phyloP scores from a whole-genome alignment of 352 stramenopile species.

The Pythium vanterpoolii region DNA sequence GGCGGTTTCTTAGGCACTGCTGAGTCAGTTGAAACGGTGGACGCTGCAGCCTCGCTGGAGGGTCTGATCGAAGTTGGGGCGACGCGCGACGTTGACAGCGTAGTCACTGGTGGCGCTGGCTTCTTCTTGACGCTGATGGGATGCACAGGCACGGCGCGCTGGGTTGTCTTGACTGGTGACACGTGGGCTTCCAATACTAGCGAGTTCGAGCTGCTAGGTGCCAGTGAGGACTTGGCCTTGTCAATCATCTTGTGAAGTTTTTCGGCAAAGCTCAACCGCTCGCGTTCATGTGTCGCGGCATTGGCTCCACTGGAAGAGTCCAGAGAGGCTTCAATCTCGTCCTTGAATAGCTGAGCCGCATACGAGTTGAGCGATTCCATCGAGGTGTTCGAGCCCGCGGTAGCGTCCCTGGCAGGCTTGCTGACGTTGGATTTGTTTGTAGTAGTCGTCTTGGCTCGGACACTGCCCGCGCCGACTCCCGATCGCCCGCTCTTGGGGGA shows the following conservation, averaged over 20 bases:
- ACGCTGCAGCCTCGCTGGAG: neutral
- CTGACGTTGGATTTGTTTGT: neutral
- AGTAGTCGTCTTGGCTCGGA: constrained; percentile 14
- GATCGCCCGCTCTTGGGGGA: constrained; percentile 9
- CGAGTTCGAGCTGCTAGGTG: constrained; percentile 16
- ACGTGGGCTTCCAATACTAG: neutral
- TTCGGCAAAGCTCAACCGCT: constrained; percentile 76
- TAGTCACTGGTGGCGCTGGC: neutral
- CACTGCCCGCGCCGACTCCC: neutral
- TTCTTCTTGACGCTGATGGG: no score
- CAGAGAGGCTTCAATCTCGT: constrained; percentile 23
- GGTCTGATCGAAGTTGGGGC: constrained; percentile 9
- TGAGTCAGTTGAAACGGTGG: neutral
- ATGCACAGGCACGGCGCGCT: no score
- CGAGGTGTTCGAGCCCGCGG: constrained; percentile 20
- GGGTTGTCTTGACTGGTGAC: constrained; percentile 5
- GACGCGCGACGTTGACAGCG: constrained; percentile 3
- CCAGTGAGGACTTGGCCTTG: constrained; percentile 66
- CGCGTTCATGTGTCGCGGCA: constrained; percentile 30
- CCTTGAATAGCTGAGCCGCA: constrained; percentile 60
- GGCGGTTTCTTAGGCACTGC: neutral
- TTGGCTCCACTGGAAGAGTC: neutral
- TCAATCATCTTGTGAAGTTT: constrained; percentile 89
- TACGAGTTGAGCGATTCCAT: constrained; percentile 69
- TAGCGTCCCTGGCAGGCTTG: neutral